These are phyloP conservation scores for Hypoxylon fragiforme DNA, from an alignment of 495 filamentous ascomycete genomes.

Conservation along the genomic window DNA sequence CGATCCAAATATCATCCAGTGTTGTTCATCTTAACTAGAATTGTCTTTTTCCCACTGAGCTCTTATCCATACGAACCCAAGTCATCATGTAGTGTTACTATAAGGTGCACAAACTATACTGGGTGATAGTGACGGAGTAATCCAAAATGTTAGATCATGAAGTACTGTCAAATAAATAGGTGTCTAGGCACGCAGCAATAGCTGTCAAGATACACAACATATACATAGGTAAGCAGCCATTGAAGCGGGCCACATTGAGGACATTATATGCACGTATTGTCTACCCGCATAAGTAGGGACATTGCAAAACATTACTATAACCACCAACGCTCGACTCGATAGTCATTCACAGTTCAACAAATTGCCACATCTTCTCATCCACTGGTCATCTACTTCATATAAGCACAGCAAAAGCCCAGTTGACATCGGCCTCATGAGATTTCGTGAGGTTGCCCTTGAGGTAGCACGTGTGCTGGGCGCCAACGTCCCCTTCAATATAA, in stretches of 20 bases:
- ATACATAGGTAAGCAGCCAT: neutral
- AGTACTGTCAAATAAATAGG: neutral
- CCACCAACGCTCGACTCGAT: no score
- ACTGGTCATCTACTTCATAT: slow-evolving; percentile 4
- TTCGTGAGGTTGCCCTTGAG: slow-evolving; percentile 46
- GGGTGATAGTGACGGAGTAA: no score
- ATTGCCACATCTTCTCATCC: neutral
- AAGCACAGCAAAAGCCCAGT: slow-evolving; percentile 51
- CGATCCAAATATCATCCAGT: neutral
- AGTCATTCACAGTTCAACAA: no score
- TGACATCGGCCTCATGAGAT: slow-evolving; percentile 36
- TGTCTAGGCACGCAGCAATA: neutral
- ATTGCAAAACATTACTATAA: no score
- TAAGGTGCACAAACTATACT: no score
- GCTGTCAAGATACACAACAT: neutral
- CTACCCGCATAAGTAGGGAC: no score
- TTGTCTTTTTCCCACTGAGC: neutral
- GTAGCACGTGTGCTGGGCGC: slow-evolving; percentile 45
- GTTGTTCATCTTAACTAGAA: neutral
- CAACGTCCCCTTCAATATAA: slow-evolving; percentile 42
- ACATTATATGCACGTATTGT: no score
- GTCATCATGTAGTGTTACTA: no score
- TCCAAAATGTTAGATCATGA: neutral
- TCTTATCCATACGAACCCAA: neutral
- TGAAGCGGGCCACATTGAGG: neutral